Evolutionary conservation across 176 grass and related monocot species (phyloP).

Genomic region (Triticum turgidum): DNA sequence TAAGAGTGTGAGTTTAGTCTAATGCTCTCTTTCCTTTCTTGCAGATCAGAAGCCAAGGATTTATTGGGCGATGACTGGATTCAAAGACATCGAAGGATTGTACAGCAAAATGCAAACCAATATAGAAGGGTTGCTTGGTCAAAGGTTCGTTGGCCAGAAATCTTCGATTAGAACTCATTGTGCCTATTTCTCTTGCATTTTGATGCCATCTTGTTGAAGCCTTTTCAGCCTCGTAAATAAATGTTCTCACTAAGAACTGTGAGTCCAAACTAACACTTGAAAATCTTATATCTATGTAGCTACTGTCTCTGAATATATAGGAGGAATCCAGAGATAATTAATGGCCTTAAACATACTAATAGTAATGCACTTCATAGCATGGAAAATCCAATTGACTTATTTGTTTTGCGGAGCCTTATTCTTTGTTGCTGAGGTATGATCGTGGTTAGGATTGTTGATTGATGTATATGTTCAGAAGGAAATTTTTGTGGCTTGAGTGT

Average conservation of each 20-base stretch:
- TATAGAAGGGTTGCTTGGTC: constrained; percentile 95
- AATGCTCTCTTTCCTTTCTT: constrained; percentile 19
- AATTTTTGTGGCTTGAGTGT: background rate
- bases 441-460: background rate
- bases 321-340: background rate
- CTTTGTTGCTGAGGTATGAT: constrained; percentile 10
- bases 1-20: background rate
- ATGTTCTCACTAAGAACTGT: background rate
- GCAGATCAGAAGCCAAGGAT: constrained; percentile 91
- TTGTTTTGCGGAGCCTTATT: background rate
- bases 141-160: constrained; percentile 53
- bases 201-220: background rate
- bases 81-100: constrained; percentile 90
- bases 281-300: background rate
- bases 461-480: background rate
- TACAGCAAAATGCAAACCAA: constrained; percentile 92
- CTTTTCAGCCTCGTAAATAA: background rate
- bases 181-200: constrained; percentile 16
- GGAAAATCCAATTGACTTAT: background rate
- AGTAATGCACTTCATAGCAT: background rate
- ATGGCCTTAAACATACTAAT: background rate
- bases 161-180: background rate
- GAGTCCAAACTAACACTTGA: background rate
- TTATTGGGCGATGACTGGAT: constrained; percentile 96
- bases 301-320: background rate